phyloP scores from a whole-genome alignment of 495 filamentous ascomycete genomes.

The Parmelia sp. region DNA sequence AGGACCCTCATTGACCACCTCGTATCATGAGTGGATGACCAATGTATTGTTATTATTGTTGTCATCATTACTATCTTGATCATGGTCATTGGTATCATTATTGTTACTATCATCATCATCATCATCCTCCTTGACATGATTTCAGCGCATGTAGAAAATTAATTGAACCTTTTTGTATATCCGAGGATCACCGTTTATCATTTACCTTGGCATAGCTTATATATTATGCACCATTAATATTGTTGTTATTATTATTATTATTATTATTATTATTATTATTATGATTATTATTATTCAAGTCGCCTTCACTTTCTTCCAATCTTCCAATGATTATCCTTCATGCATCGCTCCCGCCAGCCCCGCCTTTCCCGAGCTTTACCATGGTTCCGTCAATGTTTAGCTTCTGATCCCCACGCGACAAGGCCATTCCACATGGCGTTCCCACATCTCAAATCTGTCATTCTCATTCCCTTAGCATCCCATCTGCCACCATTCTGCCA shows the following conservation, averaged over 20 bases:
- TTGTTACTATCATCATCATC: too few relatives aligned
- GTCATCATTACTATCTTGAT: too few relatives aligned
- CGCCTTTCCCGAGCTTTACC: slow-evolving; percentile 2
- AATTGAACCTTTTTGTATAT: too few relatives aligned
- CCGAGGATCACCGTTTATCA: not conserved
- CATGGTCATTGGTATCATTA: not conserved
- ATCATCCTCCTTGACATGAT: too few relatives aligned
- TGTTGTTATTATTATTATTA: too few relatives aligned
- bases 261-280: too few relatives aligned
- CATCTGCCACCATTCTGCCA: not conserved
- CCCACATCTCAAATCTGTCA: not conserved
- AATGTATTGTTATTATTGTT: too few relatives aligned
- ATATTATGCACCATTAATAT: too few relatives aligned
- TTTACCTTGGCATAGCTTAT: too few relatives aligned
- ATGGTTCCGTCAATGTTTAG: not conserved
- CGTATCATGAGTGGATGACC: too few relatives aligned
- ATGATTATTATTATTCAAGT: not conserved
- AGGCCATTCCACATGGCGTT: not conserved
- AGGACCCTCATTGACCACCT: not conserved
- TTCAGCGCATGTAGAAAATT: too few relatives aligned
- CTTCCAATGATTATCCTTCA: too few relatives aligned
- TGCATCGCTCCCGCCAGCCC: not conserved
- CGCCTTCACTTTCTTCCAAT: not conserved
- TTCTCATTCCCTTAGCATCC: not conserved
- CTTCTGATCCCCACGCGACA: not conserved